Evolutionary conservation across 2,329 filamentous ascomycete species (phyloP).

Genomic region (Colletotrichum sp.): DNA sequence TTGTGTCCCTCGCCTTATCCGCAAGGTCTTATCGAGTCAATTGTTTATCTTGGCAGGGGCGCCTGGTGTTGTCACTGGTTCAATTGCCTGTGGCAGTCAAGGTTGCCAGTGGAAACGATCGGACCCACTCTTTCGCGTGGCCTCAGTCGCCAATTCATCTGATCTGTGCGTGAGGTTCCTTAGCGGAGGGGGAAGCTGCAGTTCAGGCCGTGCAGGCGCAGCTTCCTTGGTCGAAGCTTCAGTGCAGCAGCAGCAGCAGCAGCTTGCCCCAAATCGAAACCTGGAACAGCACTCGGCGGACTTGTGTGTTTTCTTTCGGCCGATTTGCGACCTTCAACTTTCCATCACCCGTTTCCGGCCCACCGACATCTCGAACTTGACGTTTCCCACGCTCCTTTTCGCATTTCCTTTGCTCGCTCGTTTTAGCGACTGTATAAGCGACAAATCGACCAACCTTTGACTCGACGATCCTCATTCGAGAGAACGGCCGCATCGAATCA

Average conservation of each 20-base stretch:
- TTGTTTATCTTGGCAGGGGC: neutral
- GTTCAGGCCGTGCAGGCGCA: neutral
- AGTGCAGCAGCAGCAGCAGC: neutral
- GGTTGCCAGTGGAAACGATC: neutral
- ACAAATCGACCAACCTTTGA: neutral
- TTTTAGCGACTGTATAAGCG: neutral
- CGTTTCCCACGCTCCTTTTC: neutral
- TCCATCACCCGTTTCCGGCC: neutral
- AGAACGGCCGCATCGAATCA: neutral
- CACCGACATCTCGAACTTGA: neutral
- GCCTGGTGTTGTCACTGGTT: neutral
- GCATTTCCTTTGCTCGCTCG: neutral
- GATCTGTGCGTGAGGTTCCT: neutral
- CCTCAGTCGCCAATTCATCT: neutral
- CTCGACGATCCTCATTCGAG: neutral
- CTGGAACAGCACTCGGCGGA: neutral
- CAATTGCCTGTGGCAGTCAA: neutral
- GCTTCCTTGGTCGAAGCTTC: neutral
- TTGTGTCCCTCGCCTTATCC: neutral
- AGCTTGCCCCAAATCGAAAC: neutral
- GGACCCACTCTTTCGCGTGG: neutral
- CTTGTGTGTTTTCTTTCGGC: neutral
- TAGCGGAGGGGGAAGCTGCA: neutral
- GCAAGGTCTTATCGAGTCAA: neutral
- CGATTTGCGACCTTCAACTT: neutral